Base-by-base conservation (phyloP, 1,284 basidiomycete genomes). In the Leccinum cinnamomeum region DNA sequence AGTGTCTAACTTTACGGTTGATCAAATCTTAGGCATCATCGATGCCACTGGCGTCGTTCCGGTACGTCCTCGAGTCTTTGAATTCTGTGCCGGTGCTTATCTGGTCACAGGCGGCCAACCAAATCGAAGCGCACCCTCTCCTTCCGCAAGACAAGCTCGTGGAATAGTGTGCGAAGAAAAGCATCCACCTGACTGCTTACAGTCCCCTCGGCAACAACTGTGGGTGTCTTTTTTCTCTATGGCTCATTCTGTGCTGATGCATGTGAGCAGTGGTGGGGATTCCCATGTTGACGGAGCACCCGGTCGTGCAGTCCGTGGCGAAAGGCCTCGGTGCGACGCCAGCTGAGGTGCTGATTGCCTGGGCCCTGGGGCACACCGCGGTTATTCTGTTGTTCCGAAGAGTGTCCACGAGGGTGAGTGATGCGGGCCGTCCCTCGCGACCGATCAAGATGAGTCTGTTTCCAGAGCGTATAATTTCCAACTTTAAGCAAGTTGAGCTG, bases 111-210 rank as follows among this genome's bases (percentile, higher is more conserved):
- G 75, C 82, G 48, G 87, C 81, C 56, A 94, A 95, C 80, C 94
- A 96, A 79, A 81, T 95, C 67, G 92, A 95, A 77, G 85, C 85
- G 37, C 94, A 96, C 79, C 93, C 94, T 7, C 81, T 88, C 55
- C 81, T 89, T 56, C 88, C 83, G 4, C 89, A 93, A 67, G 83
- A 88, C 60, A 86, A 90, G 14, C 83, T 92, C 56, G 79, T 89
- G 55, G 80, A 79, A 20, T 91, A 83, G 78, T 88, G 86, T 79
- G 85, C 88, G 69, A 77, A 84, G 63, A 86, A 93, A 73, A 82
- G 82, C 66, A 95, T 96, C 70, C 83, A 90, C 66, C 78, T 95
- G 66, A 93, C 92, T 11, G 92, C 93, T 0, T 95, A 94, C 79
- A 90, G 87, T 63, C 92, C 93, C 10, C 82, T 96, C 2, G 94